Percentiles rank a stretch among this genome's conserved stretches.
Conservation (phyloP, 2,329 filamentous ascomycete species). For the Diaporthe citrichinensis region DNA sequence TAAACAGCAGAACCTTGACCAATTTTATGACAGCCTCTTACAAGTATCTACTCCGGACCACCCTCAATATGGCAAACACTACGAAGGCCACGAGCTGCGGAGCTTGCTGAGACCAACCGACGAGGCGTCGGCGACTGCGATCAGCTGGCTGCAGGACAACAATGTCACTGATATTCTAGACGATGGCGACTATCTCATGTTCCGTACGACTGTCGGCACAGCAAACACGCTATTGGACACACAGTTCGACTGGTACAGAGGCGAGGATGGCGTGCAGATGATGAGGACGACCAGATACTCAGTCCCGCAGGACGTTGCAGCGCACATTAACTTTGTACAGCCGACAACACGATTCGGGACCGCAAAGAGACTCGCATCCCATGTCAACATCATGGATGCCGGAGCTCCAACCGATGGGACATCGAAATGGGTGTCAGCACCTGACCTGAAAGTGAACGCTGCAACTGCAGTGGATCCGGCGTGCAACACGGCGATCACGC, state of each 20-base stretch:
- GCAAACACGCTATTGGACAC: slow-evolving; percentile 32
- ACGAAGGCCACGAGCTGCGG: slow-evolving; percentile 34
- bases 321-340: slow-evolving; percentile 59
- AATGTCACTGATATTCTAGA: slow-evolving; percentile 29
- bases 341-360: slow-evolving; percentile 63
- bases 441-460: slow-evolving; percentile 4
- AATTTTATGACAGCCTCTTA: slow-evolving; percentile 22
- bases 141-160: slow-evolving; percentile 31
- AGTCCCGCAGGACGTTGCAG: slow-evolving; percentile 51
- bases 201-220: slow-evolving; percentile 18
- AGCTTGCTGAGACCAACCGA: slow-evolving; percentile 21
- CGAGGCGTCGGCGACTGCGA: slow-evolving; percentile 16
- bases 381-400: slow-evolving; percentile 20
- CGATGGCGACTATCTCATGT: slow-evolving; percentile 33
- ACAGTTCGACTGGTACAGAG: slow-evolving; percentile 30
- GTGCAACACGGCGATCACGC: slow-evolving; percentile 56
- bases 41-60: slow-evolving; percentile 25
- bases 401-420: slow-evolving; percentile 32
- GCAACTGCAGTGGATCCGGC: neutral
- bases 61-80: slow-evolving; percentile 31
- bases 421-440: slow-evolving; percentile 44
- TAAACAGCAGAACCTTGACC: slow-evolving; percentile 36
- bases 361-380: slow-evolving; percentile 40
- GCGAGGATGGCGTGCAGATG: slow-evolving; percentile 52
- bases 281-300: slow-evolving; percentile 49